Evolutionary conservation across 139 green algal species (phyloP).

Genomic region (Monoraphidium neglectum): DNA sequence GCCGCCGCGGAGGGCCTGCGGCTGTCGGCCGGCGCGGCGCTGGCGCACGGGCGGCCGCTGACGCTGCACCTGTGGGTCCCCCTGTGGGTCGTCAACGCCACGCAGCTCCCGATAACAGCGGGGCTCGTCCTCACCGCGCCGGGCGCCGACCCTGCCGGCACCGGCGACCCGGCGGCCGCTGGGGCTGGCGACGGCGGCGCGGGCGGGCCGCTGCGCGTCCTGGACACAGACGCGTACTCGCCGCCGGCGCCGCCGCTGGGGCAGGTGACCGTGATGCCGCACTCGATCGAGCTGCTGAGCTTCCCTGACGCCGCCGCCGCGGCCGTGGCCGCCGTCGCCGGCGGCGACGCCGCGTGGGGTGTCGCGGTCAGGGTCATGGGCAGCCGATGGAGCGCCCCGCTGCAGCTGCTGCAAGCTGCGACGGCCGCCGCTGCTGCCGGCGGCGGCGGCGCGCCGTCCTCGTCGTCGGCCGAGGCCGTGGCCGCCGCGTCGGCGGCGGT

Average conservation of each 20-base stretch:
- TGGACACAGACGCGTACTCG: slow-evolving; percentile 51
- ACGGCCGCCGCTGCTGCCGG: too few species aligned
- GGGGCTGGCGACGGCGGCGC: background rate
- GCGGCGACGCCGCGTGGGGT: background rate
- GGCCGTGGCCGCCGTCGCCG: background rate
- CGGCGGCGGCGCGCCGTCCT: background rate
- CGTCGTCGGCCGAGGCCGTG: background rate
- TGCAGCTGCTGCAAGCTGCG: background rate
- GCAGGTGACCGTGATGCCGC: slow-evolving; percentile 39
- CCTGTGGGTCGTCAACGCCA: slow-evolving; percentile 80
- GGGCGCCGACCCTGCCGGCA: background rate
- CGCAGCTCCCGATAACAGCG: slow-evolving; percentile 59
- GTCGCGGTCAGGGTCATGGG: slow-evolving; percentile 31
- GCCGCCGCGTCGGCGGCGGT: background rate
- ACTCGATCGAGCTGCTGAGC: slow-evolving; percentile 67
- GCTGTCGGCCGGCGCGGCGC: slow-evolving; percentile 50
- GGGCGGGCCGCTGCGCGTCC: slow-evolving; percentile 25
- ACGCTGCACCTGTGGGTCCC: slow-evolving; percentile 63
- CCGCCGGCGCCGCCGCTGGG: background rate
- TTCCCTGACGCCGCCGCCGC: slow-evolving; percentile 39
- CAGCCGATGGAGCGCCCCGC: slow-evolving; percentile 39
- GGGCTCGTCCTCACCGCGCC: slow-evolving; percentile 40
- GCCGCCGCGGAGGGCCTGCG: slow-evolving; percentile 17
- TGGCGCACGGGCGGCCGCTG: slow-evolving; percentile 61
- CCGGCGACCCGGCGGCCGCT: background rate